Evolutionary conservation across 176 grass and related monocot genomes (phyloP).

Genomic region (Oryza australiensis): DNA sequence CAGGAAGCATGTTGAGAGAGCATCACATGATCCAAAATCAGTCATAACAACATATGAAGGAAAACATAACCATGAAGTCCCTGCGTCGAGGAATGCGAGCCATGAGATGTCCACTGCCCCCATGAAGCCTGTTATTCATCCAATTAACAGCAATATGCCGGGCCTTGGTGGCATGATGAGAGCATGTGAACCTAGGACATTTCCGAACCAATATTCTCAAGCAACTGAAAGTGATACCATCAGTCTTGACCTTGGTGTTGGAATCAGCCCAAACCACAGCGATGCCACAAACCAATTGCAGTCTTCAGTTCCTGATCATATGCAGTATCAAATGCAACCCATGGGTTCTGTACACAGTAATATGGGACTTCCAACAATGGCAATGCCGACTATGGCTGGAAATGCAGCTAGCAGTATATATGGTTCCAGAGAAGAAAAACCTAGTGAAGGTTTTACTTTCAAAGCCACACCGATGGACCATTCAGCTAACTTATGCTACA

Average conservation of each 20-base stretch:
- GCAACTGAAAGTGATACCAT: constrained; percentile 57
- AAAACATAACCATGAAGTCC: constrained; percentile 99
- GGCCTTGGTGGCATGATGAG: constrained; percentile 66
- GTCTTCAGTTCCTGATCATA: constrained; percentile 35
- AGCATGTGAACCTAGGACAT: constrained; percentile 48
- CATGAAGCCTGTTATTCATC: constrained; percentile 43
- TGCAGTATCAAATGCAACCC: constrained; percentile 72
- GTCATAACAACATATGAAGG: constrained; percentile 99
- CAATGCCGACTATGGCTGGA: constrained; percentile 45
- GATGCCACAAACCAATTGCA: constrained; percentile 50
- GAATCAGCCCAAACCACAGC: constrained; percentile 74
- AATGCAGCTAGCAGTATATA: constrained; percentile 46
- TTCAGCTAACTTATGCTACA: constrained; percentile 88
- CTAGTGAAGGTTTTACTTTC: constrained; percentile 78
- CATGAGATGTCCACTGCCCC: constrained; percentile 52
- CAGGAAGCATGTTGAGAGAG: constrained; percentile 98
- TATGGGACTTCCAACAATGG: constrained; percentile 47
- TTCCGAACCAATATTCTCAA: constrained; percentile 60
- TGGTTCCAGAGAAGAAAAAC: constrained; percentile 57
- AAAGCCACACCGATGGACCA: constrained; percentile 66
- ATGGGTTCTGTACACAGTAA: constrained; percentile 45
- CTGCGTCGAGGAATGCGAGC: constrained; percentile 71
- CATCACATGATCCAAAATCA: constrained; percentile 97
- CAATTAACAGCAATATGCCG: constrained; percentile 43
- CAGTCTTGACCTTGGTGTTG: constrained; percentile 93